Evolutionary conservation across 2,329 filamentous ascomycete species (phyloP).

Genomic region (Fusarium tanahbumbuense): DNA sequence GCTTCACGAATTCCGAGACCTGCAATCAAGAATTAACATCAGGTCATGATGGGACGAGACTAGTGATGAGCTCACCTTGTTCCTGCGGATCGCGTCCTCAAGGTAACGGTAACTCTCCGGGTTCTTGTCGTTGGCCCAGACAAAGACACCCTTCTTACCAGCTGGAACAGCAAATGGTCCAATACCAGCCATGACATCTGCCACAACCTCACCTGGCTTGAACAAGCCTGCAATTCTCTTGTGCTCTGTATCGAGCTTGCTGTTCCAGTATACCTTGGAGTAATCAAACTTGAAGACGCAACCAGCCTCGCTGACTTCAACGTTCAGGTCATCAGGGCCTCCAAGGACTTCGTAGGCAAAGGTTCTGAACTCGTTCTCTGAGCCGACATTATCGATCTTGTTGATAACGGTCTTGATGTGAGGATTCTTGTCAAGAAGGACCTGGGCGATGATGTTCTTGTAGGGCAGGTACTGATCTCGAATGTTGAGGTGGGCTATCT

Average conservation of each 20-base stretch:
- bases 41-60: neutral
- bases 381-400: slow-evolving; percentile 90
- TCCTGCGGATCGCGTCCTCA: slow-evolving; percentile 74
- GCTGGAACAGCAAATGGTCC: slow-evolving; percentile 95
- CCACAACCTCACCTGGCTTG: slow-evolving; percentile 86
- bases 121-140: slow-evolving; percentile 98
- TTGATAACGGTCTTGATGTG: slow-evolving; percentile 90
- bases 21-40: slow-evolving; percentile 44
- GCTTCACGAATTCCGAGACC: slow-evolving; percentile 75
- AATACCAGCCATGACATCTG: slow-evolving; percentile 97
- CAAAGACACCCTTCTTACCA: slow-evolving; percentile 88
- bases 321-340: slow-evolving; percentile 84
- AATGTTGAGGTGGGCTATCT: slow-evolving; percentile 86
- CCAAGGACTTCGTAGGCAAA: slow-evolving; percentile 92
- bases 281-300: slow-evolving; percentile 96
- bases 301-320: slow-evolving; percentile 82
- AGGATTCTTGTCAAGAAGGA: slow-evolving; percentile 90
- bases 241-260: slow-evolving; percentile 89
- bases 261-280: slow-evolving; percentile 98
- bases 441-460: slow-evolving; percentile 85
- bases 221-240: slow-evolving; percentile 81
- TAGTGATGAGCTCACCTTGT: slow-evolving; percentile 71
- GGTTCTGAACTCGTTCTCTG: slow-evolving; percentile 86
- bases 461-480: slow-evolving; percentile 85
- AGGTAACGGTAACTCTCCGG: slow-evolving; percentile 85